Base-by-base conservation (phyloP, 148 eudicot species). In the Selenicereus undatus region DNA sequence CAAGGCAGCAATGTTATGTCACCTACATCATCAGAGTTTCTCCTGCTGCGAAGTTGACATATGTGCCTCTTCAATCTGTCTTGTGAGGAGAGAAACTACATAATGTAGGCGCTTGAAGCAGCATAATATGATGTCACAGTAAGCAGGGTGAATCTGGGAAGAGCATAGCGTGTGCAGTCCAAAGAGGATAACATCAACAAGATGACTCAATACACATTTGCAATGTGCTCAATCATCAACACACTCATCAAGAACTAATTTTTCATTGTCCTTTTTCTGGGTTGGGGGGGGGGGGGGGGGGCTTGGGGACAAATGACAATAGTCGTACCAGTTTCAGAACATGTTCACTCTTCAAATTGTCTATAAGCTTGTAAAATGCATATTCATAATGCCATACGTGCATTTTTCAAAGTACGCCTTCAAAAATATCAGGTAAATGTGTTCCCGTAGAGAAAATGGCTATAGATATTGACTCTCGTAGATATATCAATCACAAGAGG, bases 71-170 rank as follows among this genome's bases (percentile, higher is more conserved):
- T 96, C 97, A 6, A 93, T 81, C 76, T 84, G 90, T 83, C 97
- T 86, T 43, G 98, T 92, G 24, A 92, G 84, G 82, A 93, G 86
- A 52, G 99, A 96, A 75, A 96, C 86, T 83, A 89, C 93, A 81
- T 93, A 92, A 81, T 91, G 95, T 71, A 89, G 68, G 90, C 89
- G 74, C 99, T 93, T 66, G 97, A 96, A 60, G 98, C 89, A 82
- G 92, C 92, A 87, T 89, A 90, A 87, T 92, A 93, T 18, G 97
- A 92, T 45, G 93, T 92, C 89, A 93, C 91, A 0, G 92, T 88
- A 76, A 92, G 90, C 80, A 92, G 99, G 14, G 92, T 75, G 82
- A 95, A 92, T 73, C 84, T 86, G 76, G 97, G 97, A 78, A 91
- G 88, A 76, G 90, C 88, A 87, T 91, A 92, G 65, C 93, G 97